Evolutionary conservation across 495 filamentous ascomycete species (phyloP), one percentile per base, ranked within the genome.

Genomic region (Xylaria cubensis): DNA sequence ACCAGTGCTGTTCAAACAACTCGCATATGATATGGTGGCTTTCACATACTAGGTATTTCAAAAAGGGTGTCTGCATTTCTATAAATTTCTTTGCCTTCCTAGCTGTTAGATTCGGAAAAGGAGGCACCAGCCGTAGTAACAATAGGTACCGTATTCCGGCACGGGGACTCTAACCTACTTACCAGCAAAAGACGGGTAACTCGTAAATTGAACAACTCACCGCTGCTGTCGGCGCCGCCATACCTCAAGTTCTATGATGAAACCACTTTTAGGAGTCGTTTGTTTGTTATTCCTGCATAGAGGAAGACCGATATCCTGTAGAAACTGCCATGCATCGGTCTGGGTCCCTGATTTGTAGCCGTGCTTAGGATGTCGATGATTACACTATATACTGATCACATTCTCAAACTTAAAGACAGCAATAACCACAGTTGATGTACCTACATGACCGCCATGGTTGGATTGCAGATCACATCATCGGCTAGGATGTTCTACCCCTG

Each of bases 401-500:
- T 56, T 56, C 24, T 17, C 13, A 56, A 56, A 56, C 51, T 56
- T 56, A 56, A 29, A 29, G 24, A 17, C 26, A 29, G 26, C 26
- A 29, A 29, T 29, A 29, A 29, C 51, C 21, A 55, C 51, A 55
- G 12, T 21, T 12, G 29, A 17, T 17, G 51, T 26, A 55, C 2
- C 2, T 36, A 36, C 21, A 55, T 3, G n/a, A 55, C 21, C 15
- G 9, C 4, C 15, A 24, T 53, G 24, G 29, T 7, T 21, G 10
- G 3, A 56, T 21, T 50, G n/a, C 24, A 1, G 24, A 55, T 56
- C 51, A 24, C 12, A 29, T 29, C 50, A 26, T 24, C 2, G 9
- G 50, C 21, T 9, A 26, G n/a, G 51, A 29, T 9, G 32, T 56
- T 44, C 32, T 67, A 67, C 64, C 64, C 64, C 64, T 67, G 64